Evolutionary conservation across 192 early-diverging fungal genomes (phyloP), one percentile per base, ranked within the genome.

Genomic region (Linnemannia hyalina): DNA sequence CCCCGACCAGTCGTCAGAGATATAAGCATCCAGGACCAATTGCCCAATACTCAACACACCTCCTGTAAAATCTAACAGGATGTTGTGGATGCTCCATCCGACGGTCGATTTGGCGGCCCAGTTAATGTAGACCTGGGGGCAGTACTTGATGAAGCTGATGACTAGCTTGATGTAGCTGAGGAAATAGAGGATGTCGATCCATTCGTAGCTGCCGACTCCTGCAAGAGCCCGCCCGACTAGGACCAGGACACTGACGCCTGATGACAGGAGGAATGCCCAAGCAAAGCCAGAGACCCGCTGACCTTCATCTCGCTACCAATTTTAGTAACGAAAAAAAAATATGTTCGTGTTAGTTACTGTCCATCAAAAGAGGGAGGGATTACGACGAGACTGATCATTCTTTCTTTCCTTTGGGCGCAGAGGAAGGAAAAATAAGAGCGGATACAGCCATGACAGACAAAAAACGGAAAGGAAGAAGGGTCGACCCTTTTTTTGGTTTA

Each of bases 71-170:
- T 99, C 98, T 65, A 98, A 89, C 9, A 98, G 60, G 73, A 98
- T 97, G 73, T 96, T 97, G 68, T 94, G 92, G 68, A 98, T 97
- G 69, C 94, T 95, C 97, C 97, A 99, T 1, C 98, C 98, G 0
- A 91, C 92, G 1, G 98, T 99, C 2, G 95, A 97, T 80, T 95
- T 88, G 26, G 93, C 90, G 29, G 70, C 41, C 77, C 88, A 94
- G 80, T 99, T 99, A 70, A 97, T 73, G 80, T 90, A 94, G 20
- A 73, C 91, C 68, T 96, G 95, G 47, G 95, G 95, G 6, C 94
- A 76, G 76, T 96, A 96, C 83, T 98, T 99, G 80, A 97, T 80
- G 74, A 98, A 85, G 70, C 92, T 95, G 80, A 96, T 91, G 15
- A 80, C 87, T 70, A 99, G 91, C 76, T 99, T 99, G 46, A 97